These are phyloP conservation scores for Neonectria sp. DNA, from an alignment of 2,329 filamentous ascomycete species.

Conservation along the genomic window DNA sequence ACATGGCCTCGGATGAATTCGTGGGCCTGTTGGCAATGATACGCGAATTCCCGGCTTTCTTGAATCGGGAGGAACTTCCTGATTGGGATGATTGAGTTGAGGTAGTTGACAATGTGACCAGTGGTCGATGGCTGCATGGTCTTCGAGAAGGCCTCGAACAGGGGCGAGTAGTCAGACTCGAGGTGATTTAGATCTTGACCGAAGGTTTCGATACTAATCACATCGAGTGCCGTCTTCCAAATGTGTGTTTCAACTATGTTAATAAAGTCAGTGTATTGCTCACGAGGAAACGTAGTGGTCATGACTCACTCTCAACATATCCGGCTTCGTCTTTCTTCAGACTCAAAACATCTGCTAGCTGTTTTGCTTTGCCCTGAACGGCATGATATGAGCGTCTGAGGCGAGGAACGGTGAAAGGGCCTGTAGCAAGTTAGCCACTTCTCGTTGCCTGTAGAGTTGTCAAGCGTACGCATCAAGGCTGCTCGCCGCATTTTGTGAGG, in stretches of 20 bases:
- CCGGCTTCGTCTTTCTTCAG: constrained; percentile 30
- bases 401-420: constrained; percentile 50
- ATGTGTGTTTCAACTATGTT: constrained; percentile 45
- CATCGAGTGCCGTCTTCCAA: constrained; percentile 53
- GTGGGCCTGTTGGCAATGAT: constrained; percentile 49
- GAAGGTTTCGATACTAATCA: constrained; percentile 53
- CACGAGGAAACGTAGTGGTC: no score
- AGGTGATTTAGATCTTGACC: constrained; percentile 55
- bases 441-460: background rate
- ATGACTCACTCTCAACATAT: constrained; percentile 38
- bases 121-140: constrained; percentile 46
- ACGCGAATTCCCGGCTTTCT: constrained; percentile 54
- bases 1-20: constrained; percentile 47
- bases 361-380: constrained; percentile 53
- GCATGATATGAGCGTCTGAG: constrained; percentile 49
- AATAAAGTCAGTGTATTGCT: constrained; percentile 4
- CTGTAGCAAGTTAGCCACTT: constrained; percentile 30
- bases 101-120: constrained; percentile 49
- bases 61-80: constrained; percentile 54
- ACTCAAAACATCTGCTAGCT: constrained; percentile 45
- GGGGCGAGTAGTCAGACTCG: constrained; percentile 42
- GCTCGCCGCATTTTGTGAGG: constrained; percentile 54
- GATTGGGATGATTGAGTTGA: constrained; percentile 54
- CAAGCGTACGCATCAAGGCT: constrained; percentile 49
- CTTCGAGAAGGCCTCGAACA: constrained; percentile 41